Base-by-base conservation (phyloP, 2,329 filamentous ascomycete species). In the Endothia cerciana region DNA sequence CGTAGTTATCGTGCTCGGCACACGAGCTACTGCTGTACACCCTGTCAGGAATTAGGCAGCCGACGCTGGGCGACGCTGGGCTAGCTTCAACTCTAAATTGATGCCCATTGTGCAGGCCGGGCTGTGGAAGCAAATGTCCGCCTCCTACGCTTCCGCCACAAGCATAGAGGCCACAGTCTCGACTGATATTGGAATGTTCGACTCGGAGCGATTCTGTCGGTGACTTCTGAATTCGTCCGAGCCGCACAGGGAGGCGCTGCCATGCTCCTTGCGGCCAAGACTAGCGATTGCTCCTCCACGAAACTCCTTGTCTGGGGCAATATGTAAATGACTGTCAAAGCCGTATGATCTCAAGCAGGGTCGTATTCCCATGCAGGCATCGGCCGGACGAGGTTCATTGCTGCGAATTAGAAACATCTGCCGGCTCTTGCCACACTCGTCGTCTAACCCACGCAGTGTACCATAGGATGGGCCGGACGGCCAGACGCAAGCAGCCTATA, bases 51-150 rank as follows among this genome's bases (percentile, higher is more conserved):
- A 4, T 15, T 8, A 3, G 28, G 51, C 51, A 30, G 36, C 55
- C 36, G n/a, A 40, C 38, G 40, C 65, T 49, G 36, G 38, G 19
- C 33, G 30, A 47, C n/a, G 38, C 49, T 17, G 38, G 15, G 53
- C 0, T 64, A 57, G 65, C 61, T 40, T 63, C 61, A 64, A 66
- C 61, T 66, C 36, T 66, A 66, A 59, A 63, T 55, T 63, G 47
- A 55, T 55, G 51, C 40, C 41, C 33, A 43, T 43, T 36, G 45
- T 45, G 45, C 41, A 51, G 15, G 47, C n/a, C 47, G 11, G 8
- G 17, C 51, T 15, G 28, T 51, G 22, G 28, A 33, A 11, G 30
- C 28, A n/a, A n/a, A 55, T 36, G 28, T 30, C 19, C 28, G 51
- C 28, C 2, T 36, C 51, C 30, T 4, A n/a, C 22, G n/a, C 8